Evolutionary conservation across 2,329 filamentous ascomycete genomes (phyloP), one percentile per base, ranked within the genome.

Genomic region (Xylaria hypoxylon): DNA sequence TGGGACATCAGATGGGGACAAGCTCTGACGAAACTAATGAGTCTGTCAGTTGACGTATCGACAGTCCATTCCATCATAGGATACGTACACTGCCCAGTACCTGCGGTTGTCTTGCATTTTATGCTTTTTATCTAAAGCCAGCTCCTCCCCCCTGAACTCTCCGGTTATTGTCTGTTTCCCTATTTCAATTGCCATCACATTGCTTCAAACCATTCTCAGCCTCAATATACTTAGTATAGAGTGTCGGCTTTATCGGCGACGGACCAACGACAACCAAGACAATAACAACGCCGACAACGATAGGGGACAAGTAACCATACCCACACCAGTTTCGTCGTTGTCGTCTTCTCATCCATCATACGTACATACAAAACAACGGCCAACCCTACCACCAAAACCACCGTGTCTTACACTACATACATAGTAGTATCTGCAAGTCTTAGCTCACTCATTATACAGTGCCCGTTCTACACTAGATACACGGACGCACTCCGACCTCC

Each of bases 1-100:
- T 55, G 52, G 35, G 57, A 59, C 59, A 61, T 59, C 68, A 61
- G 38, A 62, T 59, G 64, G 60, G 50, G 52, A 42, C 62, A 62
- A 51, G 59, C 68, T 67, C 50, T 65, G 65, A 69, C 70, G 71
- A 62, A 71, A 63, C 71, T 67, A 67, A 67, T 68, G 68, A 70
- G 73, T 71, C 72, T 76, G 73, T 72, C 73, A 75, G 72, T 76
- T 75, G 74, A 77, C 75, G 75, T 76, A 75, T 74, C 70, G 70
- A 69, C 68, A 72, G 28, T 59, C 51, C 50, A 74, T 73, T 73
- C 72, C 68, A 75, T 73, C 71, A 75, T 73, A 72, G 71, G 65
- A 69, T 68, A 70, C 63, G 60, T 65, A 66, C 55, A 52, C 60
- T 55, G 62, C 64, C 60, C 59, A 62, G 62, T 38, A 61, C 57